These are phyloP conservation scores for Podila verticillata DNA, from an alignment of 192 early-diverging fungal species.

Conservation along the genomic window DNA sequence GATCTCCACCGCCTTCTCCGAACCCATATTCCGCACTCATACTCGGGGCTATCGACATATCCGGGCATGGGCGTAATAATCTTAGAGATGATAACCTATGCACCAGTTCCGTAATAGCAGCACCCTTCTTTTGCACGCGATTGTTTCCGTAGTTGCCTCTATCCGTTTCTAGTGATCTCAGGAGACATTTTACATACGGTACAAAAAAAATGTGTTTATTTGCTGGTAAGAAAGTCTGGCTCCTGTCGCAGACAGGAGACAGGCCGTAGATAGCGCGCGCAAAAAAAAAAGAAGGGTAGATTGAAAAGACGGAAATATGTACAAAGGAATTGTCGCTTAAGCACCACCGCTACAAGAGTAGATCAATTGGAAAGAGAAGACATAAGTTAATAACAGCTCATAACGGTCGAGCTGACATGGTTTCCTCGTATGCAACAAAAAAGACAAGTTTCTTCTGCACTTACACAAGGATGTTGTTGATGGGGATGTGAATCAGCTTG, in stretches of 20 bases:
- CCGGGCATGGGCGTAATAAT: neutral
- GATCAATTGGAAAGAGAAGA: neutral
- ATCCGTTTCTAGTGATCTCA: too few relatives aligned
- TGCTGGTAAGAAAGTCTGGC: neutral
- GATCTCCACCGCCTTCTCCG: too few relatives aligned
- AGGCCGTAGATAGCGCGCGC: too few relatives aligned
- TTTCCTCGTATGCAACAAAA: too few relatives aligned
- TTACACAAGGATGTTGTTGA: conserved; percentile 99
- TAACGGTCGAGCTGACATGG: neutral
- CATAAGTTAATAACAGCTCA: neutral
- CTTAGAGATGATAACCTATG: too few relatives aligned
- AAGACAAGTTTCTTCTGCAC: conserved; percentile 1
- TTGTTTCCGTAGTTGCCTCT: too few relatives aligned
- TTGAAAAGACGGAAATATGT: neutral
- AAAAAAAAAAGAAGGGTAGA: too few relatives aligned
- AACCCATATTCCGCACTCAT: conserved; percentile 2
- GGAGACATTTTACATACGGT: too few relatives aligned
- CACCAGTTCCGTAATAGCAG: too few relatives aligned
- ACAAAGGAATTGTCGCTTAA: conserved; percentile 25
- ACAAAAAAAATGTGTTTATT: neutral
- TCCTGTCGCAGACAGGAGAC: too few relatives aligned
- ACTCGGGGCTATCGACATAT: conserved; percentile 4
- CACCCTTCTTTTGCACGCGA: too few relatives aligned
- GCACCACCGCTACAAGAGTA: conserved; percentile 37
- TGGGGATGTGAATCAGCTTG: conserved; percentile 99